A percentile compares a stretch with the other conserved stretches of the same genome.
phyloP scores from a whole-genome alignment of 352 stramenopile species.

The Pythium phragmitis region DNA sequence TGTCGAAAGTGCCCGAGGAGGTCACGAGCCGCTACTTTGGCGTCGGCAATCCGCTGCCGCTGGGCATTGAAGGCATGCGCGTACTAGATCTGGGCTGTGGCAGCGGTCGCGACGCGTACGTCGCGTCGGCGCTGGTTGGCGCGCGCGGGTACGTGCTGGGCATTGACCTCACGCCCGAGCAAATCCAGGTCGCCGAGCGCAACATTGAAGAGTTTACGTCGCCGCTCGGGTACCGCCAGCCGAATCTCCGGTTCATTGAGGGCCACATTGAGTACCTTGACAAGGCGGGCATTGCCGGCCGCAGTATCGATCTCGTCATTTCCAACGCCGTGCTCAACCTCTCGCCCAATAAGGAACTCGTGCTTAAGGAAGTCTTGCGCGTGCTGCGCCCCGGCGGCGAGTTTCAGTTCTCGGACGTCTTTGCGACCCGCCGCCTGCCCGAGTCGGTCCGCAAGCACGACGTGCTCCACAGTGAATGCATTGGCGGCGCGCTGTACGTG shows the following conservation, averaged over 20 bases:
- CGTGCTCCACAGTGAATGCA: constrained; percentile 89
- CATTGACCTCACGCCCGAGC: constrained; percentile 90
- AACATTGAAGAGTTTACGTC: constrained; percentile 71
- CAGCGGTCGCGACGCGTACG: constrained; percentile 87
- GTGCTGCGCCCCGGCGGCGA: constrained; percentile 87
- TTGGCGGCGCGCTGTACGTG: constrained; percentile 89
- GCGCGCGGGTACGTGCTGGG: constrained; percentile 74
- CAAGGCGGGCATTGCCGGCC: constrained; percentile 65
- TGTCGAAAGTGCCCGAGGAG: constrained; percentile 65
- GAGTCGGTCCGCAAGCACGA: constrained; percentile 65
- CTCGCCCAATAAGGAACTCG: constrained; percentile 88
- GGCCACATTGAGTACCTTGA: constrained; percentile 89
- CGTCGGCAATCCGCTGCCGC: constrained; percentile 74
- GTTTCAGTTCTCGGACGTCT: constrained; percentile 93
- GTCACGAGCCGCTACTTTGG: constrained; percentile 79
- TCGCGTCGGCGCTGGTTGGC: constrained; percentile 81
- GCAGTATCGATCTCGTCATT: constrained; percentile 89
- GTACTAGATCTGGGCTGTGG: constrained; percentile 90
- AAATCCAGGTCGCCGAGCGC: constrained; percentile 72
- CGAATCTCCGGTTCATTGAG: constrained; percentile 87
- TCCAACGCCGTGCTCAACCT: constrained; percentile 94
- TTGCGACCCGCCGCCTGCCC: constrained; percentile 76
- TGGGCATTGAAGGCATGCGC: constrained; percentile 50
- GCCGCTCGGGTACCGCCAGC: constrained; percentile 68
- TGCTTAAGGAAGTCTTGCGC: constrained; percentile 80